Evolutionary conservation across 1,139 yeast species (phyloP), one percentile per base, ranked within the genome.

Genomic region (Yamadazyma trypodendri): DNA sequence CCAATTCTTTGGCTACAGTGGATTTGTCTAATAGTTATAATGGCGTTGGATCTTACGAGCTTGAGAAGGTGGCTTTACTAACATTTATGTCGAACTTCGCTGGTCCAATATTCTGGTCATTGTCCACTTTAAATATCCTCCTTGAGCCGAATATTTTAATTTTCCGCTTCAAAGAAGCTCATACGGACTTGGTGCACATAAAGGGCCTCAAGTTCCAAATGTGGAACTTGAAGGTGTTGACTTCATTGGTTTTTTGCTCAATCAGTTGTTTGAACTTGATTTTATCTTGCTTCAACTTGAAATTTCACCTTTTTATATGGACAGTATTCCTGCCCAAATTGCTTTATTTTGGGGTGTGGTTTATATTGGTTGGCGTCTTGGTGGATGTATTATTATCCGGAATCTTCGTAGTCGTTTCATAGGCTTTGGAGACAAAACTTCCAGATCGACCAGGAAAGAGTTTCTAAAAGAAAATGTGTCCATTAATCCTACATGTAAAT

Each of bases 291-390:
- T 73, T 75, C 38, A 69, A 77, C 20, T 69, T 90, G 46, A 72
- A 96, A 49, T 86, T 82, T 54, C 98, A 92, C 56, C 68, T 92
- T 41, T 92, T 92, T 56, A 84, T 94, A 12, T 94, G 98, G 97
- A 88, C 97, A 2, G 98, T 94, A 4, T 92, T 92, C 63, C 86
- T 96, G 35, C 99, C 98, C 0, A 92, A 89, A 52, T 61, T 92
- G 13, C 72, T 95, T 24, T 92, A 83, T 56, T 83, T 84, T 46
- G 78, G 81, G 1, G 81, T 82, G 2, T 94, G 98, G 98, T 64
- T 75, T 25, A 42, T 78, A 1, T 63, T 79, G 39, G 64, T 81
- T 54, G 77, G 75, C 43, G 48, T 67, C 6, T 42, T 72, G 8
- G 55, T 75, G 22, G 83, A 77, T 43, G 50, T 62, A 12, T 23